phyloP scores from a whole-genome alignment of 176 grass and related monocot genomes.

The Tuctoria greenei region DNA sequence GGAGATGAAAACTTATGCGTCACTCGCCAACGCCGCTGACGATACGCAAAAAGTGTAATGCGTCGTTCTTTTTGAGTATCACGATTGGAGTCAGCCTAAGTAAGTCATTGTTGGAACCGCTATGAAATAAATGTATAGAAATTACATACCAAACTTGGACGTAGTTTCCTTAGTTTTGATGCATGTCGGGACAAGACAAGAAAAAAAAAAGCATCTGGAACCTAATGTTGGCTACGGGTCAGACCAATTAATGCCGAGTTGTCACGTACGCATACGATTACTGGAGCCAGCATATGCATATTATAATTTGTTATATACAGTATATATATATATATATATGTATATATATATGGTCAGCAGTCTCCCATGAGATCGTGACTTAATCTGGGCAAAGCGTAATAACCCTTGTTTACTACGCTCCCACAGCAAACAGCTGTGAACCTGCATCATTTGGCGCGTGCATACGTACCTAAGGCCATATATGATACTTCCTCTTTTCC shows the following conservation, averaged over 20 bases:
- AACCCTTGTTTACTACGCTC: conserved; percentile 24
- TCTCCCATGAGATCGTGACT: conserved; percentile 16
- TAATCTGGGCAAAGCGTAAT: background rate
- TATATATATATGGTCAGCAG: background rate
- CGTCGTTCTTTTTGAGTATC: no score
- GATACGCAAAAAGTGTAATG: no score
- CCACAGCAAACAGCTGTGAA: conserved; percentile 14
- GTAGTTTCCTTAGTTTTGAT: background rate
- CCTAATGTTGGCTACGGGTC: background rate
- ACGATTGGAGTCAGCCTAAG: no score
- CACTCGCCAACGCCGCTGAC: no score
- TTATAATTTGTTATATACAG: no score
- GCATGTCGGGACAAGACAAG: background rate
- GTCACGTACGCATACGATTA: background rate
- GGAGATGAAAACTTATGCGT: no score
- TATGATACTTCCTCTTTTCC: no score
- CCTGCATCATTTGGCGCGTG: background rate
- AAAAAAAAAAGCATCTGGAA: background rate
- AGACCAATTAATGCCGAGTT: background rate
- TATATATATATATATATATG: background rate
- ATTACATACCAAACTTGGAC: background rate
- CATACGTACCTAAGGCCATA: background rate
- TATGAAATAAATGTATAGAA: no score
- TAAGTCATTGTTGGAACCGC: background rate
- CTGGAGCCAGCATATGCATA: background rate